Evolutionary conservation across 2,329 filamentous ascomycete species (phyloP), one percentile per base, ranked within the genome.

Genomic region (Hypoxylon rubiginosum): DNA sequence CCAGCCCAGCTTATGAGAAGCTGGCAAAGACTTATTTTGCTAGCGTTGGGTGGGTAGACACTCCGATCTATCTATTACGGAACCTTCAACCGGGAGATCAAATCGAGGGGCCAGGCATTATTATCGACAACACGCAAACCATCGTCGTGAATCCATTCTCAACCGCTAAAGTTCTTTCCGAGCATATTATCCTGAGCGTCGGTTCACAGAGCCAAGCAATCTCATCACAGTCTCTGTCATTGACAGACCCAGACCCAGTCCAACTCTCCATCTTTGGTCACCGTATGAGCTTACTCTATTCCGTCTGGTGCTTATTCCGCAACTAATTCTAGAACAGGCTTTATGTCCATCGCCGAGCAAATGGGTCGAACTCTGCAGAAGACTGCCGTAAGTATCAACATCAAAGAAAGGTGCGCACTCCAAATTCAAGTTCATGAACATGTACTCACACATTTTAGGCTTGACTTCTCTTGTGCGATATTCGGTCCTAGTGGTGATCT

Each of bases 301-400:
- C 50, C 10, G 10, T 15, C 34, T 36, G 5, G 21, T 24, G 21
- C 10, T 13, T 36, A 4, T 36, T 36, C 34, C 34, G 4, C 10
- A 36, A 10, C 34, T 36, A 15, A 36, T 36, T 13, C 1, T 13
- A 3, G 34, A 15, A 36, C 34, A 36, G 85, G 92, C 8, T 94
- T 94, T 79, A 94, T 94, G 92, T 89, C 90, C 5, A 93, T 94
- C 71, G 92, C 92, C 1, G 92, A 94, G 78, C 91, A 94, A 74
- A 94, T 94, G 92, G 92, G 92, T 0, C 82, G 91, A 58, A 89
- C 90, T 8, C 79, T 94, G n/a, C 91, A 94, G 73, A 94, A 94
- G 81, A 94, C 91, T 0, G 91, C 89, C 75, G 90, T 94, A 59
- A 91, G 88, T 73, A 92, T 90, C 1, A 94, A 94, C 72, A 91